phyloP scores from a whole-genome alignment of 139 green algal genomes.

The Tetradesmus obliquus region DNA sequence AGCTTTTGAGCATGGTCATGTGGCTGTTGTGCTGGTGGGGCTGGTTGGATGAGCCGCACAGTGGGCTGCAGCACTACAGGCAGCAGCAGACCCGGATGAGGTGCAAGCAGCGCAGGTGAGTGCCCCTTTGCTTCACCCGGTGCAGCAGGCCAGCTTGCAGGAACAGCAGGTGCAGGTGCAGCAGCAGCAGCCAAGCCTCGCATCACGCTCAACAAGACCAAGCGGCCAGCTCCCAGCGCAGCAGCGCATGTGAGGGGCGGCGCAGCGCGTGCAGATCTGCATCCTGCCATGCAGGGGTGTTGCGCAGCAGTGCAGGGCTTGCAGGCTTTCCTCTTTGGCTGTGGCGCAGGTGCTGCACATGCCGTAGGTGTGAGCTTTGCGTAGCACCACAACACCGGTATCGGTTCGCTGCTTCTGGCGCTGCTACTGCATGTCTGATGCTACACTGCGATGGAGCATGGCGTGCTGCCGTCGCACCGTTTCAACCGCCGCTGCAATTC shows the following conservation, averaged over 20 bases:
- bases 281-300: no score
- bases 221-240: neutral
- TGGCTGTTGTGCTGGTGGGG: neutral
- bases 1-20: no score
- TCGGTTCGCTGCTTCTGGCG: no score
- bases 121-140: neutral
- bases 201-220: conserved; percentile 21
- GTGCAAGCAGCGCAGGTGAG: neutral
- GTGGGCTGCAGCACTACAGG: conserved; percentile 7
- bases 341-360: no score
- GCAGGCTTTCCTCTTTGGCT: no score
- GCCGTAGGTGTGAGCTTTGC: no score
- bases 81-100: conserved; percentile 8
- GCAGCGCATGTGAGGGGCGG: neutral
- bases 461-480: neutral
- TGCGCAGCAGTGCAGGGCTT: no score
- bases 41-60: neutral
- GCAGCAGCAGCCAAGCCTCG: neutral
- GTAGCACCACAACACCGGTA: no score
- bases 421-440: neutral
- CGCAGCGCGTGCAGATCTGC: no score
- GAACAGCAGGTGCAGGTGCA: neutral
- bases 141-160: neutral
- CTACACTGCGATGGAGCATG: no score
- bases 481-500: neutral